These are phyloP conservation scores for Thyridium curvatum DNA, from an alignment of 2,329 filamentous ascomycete genomes.

Conservation along the genomic window DNA sequence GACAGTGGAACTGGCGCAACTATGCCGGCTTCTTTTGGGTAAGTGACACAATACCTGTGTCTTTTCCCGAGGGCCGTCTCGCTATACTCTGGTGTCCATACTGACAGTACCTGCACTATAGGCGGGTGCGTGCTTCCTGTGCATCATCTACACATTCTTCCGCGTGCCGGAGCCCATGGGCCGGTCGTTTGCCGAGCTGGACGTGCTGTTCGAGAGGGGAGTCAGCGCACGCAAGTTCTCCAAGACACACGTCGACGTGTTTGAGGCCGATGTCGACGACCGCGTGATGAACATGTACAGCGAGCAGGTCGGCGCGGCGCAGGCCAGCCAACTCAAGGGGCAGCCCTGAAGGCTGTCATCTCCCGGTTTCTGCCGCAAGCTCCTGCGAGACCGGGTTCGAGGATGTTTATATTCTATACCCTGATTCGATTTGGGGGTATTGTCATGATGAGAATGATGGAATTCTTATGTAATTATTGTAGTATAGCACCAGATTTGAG, in stretches of 20 bases:
- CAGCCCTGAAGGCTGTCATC: no score
- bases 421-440: no score
- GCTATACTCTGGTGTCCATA: no score
- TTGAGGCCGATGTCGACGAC: slow-evolving; percentile 42
- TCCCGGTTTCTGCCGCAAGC: no score
- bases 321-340: neutral
- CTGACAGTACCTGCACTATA: slow-evolving; percentile 13
- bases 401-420: no score
- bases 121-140: slow-evolving; percentile 71
- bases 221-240: slow-evolving; percentile 70
- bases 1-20: slow-evolving; percentile 82
- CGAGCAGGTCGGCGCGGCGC: slow-evolving; percentile 23
- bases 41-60: slow-evolving; percentile 15
- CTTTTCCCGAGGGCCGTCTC: no score
- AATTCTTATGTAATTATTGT: no score
- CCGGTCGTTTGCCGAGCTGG: slow-evolving; percentile 79
- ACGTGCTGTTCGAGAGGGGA: slow-evolving; percentile 72
- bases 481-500: no score
- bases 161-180: slow-evolving; percentile 74
- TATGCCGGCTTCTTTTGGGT: slow-evolving; percentile 84
- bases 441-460: no score
- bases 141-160: slow-evolving; percentile 77
- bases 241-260: slow-evolving; percentile 48
- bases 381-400: no score
- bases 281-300: slow-evolving; percentile 43